Conservation (phyloP, 805 yeast species). For the Candida saitoana region DNA sequence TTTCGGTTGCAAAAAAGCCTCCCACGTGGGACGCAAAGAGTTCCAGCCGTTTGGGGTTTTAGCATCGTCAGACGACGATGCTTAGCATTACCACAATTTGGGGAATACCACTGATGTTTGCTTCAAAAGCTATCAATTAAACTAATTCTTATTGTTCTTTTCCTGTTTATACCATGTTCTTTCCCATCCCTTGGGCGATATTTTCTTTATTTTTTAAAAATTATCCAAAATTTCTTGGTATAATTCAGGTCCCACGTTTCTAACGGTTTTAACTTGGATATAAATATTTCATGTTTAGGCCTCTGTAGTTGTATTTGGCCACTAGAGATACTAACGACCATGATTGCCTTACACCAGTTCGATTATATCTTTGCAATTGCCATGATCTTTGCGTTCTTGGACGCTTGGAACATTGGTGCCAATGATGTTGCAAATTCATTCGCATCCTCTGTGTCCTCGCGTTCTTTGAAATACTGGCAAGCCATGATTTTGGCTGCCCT, state of each 20-base stretch:
- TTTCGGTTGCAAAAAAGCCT: too few species aligned
- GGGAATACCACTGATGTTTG: too few species aligned
- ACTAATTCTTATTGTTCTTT: not conserved
- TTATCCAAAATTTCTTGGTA: not conserved
- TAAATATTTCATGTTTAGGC: not conserved
- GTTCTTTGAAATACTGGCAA: constrained; percentile 67
- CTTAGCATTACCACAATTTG: too few species aligned
- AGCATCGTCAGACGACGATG: too few species aligned
- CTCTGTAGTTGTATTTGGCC: too few species aligned
- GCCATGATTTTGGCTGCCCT: constrained; percentile 69
- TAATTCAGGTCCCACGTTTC: constrained; percentile 1
- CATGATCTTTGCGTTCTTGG: constrained; percentile 68
- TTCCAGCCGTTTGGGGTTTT: too few species aligned
- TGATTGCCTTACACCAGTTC: constrained; percentile 47
- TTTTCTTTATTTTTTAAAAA: too few species aligned
- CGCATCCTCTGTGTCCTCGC: constrained; percentile 70
- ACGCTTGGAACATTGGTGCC: constrained; percentile 79
- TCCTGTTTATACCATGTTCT: too few species aligned
- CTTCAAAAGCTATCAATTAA: too few species aligned
- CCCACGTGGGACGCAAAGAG: too few species aligned
- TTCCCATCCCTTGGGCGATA: too few species aligned
- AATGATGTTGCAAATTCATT: constrained; percentile 80
- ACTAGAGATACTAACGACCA: too few species aligned
- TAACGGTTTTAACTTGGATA: not conserved
- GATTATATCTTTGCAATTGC: constrained; percentile 69